Base-by-base conservation (phyloP, 2,329 filamentous ascomycete genomes). In the Aspergillus floridensis region DNA sequence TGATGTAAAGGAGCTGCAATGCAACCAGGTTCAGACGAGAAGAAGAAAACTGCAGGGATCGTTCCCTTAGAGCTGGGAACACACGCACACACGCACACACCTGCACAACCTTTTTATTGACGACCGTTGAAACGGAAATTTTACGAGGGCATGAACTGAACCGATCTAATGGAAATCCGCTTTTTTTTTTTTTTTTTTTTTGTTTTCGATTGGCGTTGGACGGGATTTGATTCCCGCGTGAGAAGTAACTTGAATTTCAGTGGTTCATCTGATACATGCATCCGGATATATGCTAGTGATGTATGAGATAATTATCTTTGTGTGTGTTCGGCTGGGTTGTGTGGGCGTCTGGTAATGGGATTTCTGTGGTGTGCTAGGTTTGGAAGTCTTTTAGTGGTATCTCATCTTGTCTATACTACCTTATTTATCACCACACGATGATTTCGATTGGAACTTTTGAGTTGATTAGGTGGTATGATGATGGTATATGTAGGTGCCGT, bases 41-140 rank as follows among this genome's bases (percentile, higher is more conserved):
- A 41, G 44, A 56, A 54, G 38, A 50, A 16, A n/a, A 12, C 19
- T 44, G 16, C 38, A 44, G 38, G 38, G 38, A 19, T 44, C 5
- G 16, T 16, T 44, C 3, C 16, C 16, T 19, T 10, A 19, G 38
- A 44, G 38, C 14, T 8, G 38, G 38, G 16, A 6, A 44, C n/a
- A 44, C 38, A 3, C n/a, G 16, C 38, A n/a, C n/a, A n/a, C n/a
- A n/a, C n/a, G n/a, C n/a, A n/a, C n/a, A n/a, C 38, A 35, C 32
- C 32, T 35, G 14, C 32, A 12, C 26, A 22, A 26, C 48, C 54
- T 55, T 29, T 3, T 2, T 21, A 2, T 10, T 60, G 55, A 68
- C 48, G 60, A 62, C 61, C 60, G 61, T 62, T 48, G 62, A 66
- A 61, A 59, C 44, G 49, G 50, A 31, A 41, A 59, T 56, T 49